Percentiles rank a stretch among this genome's conserved stretches.
Conservation (phyloP, 2,329 filamentous ascomycete genomes). For the Penicillium nordicum region DNA sequence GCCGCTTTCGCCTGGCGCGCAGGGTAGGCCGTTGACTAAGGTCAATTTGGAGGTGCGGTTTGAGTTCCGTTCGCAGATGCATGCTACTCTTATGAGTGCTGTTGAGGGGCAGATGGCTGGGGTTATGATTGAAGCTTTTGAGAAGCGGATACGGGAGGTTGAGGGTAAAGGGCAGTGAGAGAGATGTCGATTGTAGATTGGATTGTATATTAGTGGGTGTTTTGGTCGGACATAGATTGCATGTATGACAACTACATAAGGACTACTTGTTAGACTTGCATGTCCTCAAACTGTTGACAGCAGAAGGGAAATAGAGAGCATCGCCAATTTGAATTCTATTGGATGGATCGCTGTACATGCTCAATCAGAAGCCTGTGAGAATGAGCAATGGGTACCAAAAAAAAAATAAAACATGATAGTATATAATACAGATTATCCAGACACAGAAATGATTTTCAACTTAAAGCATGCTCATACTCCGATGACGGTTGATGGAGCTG, state of each 20-base stretch:
- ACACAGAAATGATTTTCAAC: slow-evolving; percentile 16
- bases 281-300: not conserved
- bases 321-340: slow-evolving; percentile 15
- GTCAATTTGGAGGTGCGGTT: slow-evolving; percentile 76
- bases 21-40: slow-evolving; percentile 56
- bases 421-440: slow-evolving; percentile 28
- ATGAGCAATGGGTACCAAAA: slow-evolving; percentile 3
- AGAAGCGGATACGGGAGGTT: slow-evolving; percentile 67
- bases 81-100: slow-evolving; percentile 74
- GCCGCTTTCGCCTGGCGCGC: slow-evolving; percentile 30
- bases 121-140: slow-evolving; percentile 91
- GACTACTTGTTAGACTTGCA: not conserved
- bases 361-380: slow-evolving; percentile 7
- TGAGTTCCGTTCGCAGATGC: slow-evolving; percentile 83
- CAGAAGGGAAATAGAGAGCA: not conserved
- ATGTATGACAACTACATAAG: not conserved
- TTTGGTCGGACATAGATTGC: not conserved
- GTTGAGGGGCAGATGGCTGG: slow-evolving; percentile 80
- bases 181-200: not conserved
- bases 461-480: slow-evolving; percentile 28
- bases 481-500: slow-evolving; percentile 18
- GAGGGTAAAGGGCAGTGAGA: slow-evolving; percentile 31
- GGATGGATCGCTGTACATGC: slow-evolving; percentile 20
- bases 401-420: slow-evolving; percentile 22
- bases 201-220: slow-evolving; percentile 14